These are phyloP conservation scores for Fomitopsis betulina DNA, from an alignment of 1,284 basidiomycete genomes.

Conservation along the genomic window DNA sequence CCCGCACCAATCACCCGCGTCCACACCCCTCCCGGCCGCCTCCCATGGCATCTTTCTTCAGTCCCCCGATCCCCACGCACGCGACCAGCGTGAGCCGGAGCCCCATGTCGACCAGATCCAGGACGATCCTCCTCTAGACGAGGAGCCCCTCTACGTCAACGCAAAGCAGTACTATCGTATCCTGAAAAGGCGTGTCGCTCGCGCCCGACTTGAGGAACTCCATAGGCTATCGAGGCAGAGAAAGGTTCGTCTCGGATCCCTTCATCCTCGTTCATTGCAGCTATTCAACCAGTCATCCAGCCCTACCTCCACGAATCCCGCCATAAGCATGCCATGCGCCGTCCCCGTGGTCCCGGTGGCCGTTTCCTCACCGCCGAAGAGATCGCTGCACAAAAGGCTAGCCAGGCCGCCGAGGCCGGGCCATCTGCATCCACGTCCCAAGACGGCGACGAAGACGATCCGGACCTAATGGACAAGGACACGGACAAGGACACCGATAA, in stretches of 20 bases:
- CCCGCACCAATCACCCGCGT: constrained; percentile 20
- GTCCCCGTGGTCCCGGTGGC: constrained; percentile 94
- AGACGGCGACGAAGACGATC: constrained; percentile 34
- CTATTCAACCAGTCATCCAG: constrained; percentile 37
- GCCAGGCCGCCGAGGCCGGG: constrained; percentile 27
- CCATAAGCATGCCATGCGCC: constrained; percentile 96
- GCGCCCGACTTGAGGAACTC: constrained; percentile 87
- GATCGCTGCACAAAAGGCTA: constrained; percentile 74
- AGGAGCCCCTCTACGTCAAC: constrained; percentile 95
- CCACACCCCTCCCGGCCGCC: constrained; percentile 21
- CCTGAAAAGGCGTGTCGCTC: constrained; percentile 84
- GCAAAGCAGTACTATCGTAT: constrained; percentile 98
- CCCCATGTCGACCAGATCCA: constrained; percentile 29
- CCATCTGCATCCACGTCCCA: constrained; percentile 25
- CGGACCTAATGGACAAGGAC: constrained; percentile 19
- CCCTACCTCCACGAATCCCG: constrained; percentile 97
- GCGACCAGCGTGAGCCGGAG: constrained; percentile 23
- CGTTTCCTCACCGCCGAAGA: constrained; percentile 95
- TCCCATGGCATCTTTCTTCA: constrained; percentile 24
- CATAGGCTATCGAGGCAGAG: constrained; percentile 87
- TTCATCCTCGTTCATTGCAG: not conserved
- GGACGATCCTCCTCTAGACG: constrained; percentile 56
- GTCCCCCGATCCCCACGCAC: constrained; percentile 10
- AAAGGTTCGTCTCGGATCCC: constrained; percentile 55
- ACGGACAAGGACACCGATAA: constrained; percentile 24